Base-by-base conservation (phyloP, 192 early-diverging fungal species). In the Diversispora epigaea region DNA sequence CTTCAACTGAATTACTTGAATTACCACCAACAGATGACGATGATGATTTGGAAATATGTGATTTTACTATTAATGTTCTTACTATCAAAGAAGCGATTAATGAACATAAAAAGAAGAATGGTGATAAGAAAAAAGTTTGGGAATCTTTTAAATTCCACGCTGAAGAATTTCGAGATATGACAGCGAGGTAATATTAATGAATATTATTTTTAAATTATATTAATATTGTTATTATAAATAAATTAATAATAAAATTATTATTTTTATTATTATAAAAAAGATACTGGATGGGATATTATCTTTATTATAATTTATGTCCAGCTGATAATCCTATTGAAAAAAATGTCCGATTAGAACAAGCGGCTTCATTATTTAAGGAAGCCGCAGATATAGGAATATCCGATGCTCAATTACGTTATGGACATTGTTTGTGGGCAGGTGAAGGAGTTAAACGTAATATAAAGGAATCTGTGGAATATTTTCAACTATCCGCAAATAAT, bases 401-500 rank as follows among this genome's bases (percentile, higher is more conserved):
- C 19, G 73, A 75, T 21, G 62, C 73, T 21, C 73, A 75, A 75
- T 56, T 75, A 47, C 19, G 73, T 44, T 75, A 65, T 63, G 73
- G 61, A 17, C 73, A 75, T 63, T 75, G 73, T 75, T 65, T 75
- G 43, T 75, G 73, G 60, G 15, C n/a, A 40, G 73, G 73, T 54
- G 73, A 65, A 54, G 62, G 62, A 7, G 12, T 65, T n/a, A 19
- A 63, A 54, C 64, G 49, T 1, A 54, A 75, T 65, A 55, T 50
- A n/a, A 54, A 32, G 65, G 43, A 57, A n/a, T 14, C 69, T 5
- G 41, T 71, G n/a, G 54, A 58, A 57, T 71, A 71, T 71, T 71
- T 71, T 57, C 50, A 71, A 44, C 40, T 41, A 41, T 54, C 69
- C 7, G 69, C 69, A 15, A 39, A 71, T 57, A 71, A 71, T 56